Conservation (phyloP, 495 filamentous ascomycete species). For the Podospora comata region DNA sequence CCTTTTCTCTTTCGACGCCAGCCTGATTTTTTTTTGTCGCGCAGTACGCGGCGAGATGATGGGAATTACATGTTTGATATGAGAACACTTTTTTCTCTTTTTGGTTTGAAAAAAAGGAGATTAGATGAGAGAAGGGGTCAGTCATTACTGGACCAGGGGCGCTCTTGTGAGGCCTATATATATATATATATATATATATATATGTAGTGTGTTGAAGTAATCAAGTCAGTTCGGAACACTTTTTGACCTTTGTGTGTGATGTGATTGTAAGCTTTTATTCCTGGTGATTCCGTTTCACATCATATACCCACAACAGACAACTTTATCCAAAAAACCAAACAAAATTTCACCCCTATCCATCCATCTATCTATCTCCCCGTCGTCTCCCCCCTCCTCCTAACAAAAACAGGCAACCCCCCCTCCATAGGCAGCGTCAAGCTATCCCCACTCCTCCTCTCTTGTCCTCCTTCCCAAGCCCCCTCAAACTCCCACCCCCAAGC, state of each 20-base stretch:
- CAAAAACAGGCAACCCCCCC: slow-evolving; percentile 51
- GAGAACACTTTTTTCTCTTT: neutral
- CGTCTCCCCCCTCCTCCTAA: slow-evolving; percentile 21
- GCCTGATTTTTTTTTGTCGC: neutral
- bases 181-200: too few species aligned
- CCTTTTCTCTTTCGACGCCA: neutral
- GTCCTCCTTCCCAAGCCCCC: slow-evolving; percentile 32
- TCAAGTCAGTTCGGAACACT: neutral
- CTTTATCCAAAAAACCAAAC: too few species aligned
- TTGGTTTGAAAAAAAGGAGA: neutral
- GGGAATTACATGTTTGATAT: neutral
- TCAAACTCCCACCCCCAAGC: slow-evolving; percentile 49
- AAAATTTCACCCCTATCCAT: too few species aligned
- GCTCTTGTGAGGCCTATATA: neutral
- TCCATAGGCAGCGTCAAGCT: slow-evolving; percentile 61
- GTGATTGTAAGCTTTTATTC: too few species aligned
- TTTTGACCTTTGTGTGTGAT: neutral
- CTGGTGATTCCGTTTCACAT: too few species aligned
- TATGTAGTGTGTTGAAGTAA: too few species aligned
- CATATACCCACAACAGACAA: too few species aligned
- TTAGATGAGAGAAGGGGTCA: neutral
- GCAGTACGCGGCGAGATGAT: neutral
- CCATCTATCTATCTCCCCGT: neutral
- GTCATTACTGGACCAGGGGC: neutral
- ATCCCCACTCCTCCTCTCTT: slow-evolving; percentile 51